Evolutionary conservation across 2,329 filamentous ascomycete species (phyloP).

Genomic region (Verticillium nonalfalfae): DNA sequence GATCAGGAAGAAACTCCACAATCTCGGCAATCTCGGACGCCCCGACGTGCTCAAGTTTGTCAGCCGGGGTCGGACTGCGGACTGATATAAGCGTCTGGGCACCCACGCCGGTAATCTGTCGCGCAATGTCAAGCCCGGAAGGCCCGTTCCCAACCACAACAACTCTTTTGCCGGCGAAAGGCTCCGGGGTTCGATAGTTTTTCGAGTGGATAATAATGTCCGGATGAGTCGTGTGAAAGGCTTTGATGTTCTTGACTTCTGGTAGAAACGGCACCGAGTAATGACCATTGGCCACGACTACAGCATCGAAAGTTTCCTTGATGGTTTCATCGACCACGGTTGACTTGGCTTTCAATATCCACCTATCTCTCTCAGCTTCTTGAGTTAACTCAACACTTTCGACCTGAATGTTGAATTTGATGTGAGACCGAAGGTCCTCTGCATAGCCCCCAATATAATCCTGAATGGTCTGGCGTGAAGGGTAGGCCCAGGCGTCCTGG

Average conservation of each 20-base stretch:
- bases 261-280: constrained; percentile 66
- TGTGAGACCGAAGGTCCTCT: constrained; percentile 56
- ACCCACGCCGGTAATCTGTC: constrained; percentile 59
- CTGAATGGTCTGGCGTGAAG: constrained; percentile 63
- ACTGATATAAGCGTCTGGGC: constrained; percentile 60
- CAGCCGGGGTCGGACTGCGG: constrained; percentile 40
- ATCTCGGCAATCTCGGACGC: constrained; percentile 53
- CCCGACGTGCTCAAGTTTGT: constrained; percentile 35
- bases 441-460: constrained; percentile 70
- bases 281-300: constrained; percentile 71
- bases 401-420: constrained; percentile 68
- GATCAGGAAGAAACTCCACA: constrained; percentile 40
- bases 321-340: constrained; percentile 33
- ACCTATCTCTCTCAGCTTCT: constrained; percentile 35
- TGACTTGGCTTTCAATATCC: constrained; percentile 53
- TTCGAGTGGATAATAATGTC: constrained; percentile 68
- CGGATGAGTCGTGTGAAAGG: constrained; percentile 55
- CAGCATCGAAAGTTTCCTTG: constrained; percentile 59
- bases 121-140: constrained; percentile 76
- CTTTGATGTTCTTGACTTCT: constrained; percentile 48
- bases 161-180: constrained; percentile 65
- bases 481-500: constrained; percentile 63
- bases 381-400: constrained; percentile 40
- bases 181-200: constrained; percentile 62
- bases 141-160: constrained; percentile 80